Base-by-base conservation (phyloP, 768 basidiomycete genomes). In the Pleurotus sapidus region DNA sequence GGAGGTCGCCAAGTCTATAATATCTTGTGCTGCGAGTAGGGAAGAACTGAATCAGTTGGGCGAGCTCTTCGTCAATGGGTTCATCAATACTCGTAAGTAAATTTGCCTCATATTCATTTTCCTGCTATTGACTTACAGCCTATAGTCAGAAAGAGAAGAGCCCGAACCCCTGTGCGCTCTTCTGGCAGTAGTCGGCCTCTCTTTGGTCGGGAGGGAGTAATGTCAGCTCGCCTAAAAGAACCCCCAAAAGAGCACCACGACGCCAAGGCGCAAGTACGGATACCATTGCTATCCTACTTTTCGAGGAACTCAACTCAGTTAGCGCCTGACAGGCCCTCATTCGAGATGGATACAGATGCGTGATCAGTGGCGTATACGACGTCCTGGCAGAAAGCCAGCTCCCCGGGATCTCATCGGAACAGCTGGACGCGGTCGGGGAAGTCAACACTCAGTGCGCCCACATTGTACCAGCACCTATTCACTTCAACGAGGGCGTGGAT, bases 321-420 rank as follows among this genome's bases (percentile, higher is more conserved):
- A 15, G 46, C 23, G 27, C 12, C 17, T 46, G 5, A n/a, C 23
- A 56, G 55, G 55, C 55, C 45, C 55, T 56, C 43, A 46, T 46
- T 20, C 55, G 55, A 12, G 55, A 56, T 30, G 55, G 55, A 40
- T 30, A 56, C 37, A 40, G 45, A 30, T 56, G 55, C 27, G 40
- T 56, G 4, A 45, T 56, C 20, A 56, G 15, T 6, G 55, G 55
- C 14, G 24, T 46, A 7, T 43, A 45, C 30, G 55, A 46, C 30
- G 5, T 17, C 11, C 18, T 25, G 7, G 42, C 27, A 8, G 17
- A 40, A n/a, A 56, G 25, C 46, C 24, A 25, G 30, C 30, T 30
- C 30, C 20, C 20, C 3, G 30, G 30, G 30, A 30, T 30, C 8
- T 30, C 30, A 3, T 9, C 8, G 30, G 30, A 30, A 30, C 30